Evolutionary conservation across 345 rosid species (phyloP).

Genomic region (Crucihimalaya himalaica): DNA sequence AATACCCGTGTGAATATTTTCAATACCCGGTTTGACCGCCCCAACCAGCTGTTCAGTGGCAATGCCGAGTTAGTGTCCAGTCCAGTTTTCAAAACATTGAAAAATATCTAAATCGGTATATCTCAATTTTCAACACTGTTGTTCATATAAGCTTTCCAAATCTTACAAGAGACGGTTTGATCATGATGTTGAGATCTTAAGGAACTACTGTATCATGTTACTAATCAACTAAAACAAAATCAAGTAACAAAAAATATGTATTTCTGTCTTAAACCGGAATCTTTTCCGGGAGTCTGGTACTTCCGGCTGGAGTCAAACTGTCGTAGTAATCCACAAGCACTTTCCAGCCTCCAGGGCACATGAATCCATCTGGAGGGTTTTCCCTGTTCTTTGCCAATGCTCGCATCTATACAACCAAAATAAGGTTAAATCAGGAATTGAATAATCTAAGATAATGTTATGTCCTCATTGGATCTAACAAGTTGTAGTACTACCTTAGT

Average conservation of each 20-base stretch:
- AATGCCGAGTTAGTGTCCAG: too few species aligned
- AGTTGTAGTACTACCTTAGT: slow-evolving; percentile 62
- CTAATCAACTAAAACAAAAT: slow-evolving; percentile 5
- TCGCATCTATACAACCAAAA: slow-evolving; percentile 64
- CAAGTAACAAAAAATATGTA: background rate
- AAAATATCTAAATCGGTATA: too few species aligned
- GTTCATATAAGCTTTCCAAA: slow-evolving; percentile 12
- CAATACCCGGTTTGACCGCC: too few species aligned
- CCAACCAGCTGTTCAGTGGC: too few species aligned
- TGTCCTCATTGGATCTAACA: background rate
- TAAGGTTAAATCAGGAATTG: background rate
- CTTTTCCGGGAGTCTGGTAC: slow-evolving; percentile 49
- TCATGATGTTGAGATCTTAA: background rate
- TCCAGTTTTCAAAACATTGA: too few species aligned
- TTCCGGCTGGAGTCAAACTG: slow-evolving; percentile 54
- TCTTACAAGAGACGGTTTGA: slow-evolving; percentile 7
- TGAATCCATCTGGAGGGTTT: slow-evolving; percentile 93
- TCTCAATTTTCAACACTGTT: background rate
- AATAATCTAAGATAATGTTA: background rate
- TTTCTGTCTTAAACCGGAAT: slow-evolving; percentile 54
- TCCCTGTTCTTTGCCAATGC: slow-evolving; percentile 87
- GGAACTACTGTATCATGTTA: background rate
- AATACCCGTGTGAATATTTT: too few species aligned
- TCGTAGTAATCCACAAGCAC: slow-evolving; percentile 85
- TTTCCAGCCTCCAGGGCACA: slow-evolving; percentile 97